Evolutionary conservation across 306 rosid species (phyloP).

Genomic region (Quercus variabilis): DNA sequence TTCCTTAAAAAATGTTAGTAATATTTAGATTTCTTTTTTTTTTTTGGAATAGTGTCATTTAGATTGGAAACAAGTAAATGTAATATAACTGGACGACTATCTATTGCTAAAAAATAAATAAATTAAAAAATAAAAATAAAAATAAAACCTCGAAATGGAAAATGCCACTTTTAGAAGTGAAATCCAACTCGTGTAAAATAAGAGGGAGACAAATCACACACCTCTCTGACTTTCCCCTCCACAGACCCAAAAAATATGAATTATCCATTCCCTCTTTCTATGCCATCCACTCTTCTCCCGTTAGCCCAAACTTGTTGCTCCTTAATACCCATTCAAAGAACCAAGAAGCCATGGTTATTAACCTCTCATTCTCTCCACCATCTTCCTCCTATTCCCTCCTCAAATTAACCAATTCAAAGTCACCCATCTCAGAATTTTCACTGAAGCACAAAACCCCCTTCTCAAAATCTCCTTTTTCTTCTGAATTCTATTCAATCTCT

Average conservation of each 20-base stretch:
- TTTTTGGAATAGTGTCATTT: too few species aligned
- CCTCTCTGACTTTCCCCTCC: constrained; percentile 57
- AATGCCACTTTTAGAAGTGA: not conserved
- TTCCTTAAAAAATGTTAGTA: too few species aligned
- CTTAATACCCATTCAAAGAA: constrained; percentile 14
- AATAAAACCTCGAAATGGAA: not conserved
- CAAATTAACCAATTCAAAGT: constrained; percentile 44
- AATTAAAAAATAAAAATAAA: too few species aligned
- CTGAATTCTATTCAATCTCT: constrained; percentile 31
- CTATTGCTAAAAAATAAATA: too few species aligned
- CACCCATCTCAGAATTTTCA: constrained; percentile 43
- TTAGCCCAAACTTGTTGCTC: constrained; percentile 23
- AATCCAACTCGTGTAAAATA: constrained; percentile 27
- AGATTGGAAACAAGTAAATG: too few species aligned
- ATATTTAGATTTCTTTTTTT: too few species aligned
- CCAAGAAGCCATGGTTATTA: constrained; percentile 59
- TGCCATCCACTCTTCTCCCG: constrained; percentile 27
- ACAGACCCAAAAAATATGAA: constrained; percentile 48
- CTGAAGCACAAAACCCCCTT: constrained; percentile 53
- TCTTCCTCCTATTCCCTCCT: constrained; percentile 46
- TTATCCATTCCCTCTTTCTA: constrained; percentile 55
- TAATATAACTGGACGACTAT: too few species aligned
- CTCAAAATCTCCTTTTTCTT: constrained; percentile 39
- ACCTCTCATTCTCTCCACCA: constrained; percentile 60
- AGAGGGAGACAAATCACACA: constrained; percentile 25